phyloP scores from a whole-genome alignment of 176 grass and related monocot genomes.

The Miscanthus lutarioriparius region DNA sequence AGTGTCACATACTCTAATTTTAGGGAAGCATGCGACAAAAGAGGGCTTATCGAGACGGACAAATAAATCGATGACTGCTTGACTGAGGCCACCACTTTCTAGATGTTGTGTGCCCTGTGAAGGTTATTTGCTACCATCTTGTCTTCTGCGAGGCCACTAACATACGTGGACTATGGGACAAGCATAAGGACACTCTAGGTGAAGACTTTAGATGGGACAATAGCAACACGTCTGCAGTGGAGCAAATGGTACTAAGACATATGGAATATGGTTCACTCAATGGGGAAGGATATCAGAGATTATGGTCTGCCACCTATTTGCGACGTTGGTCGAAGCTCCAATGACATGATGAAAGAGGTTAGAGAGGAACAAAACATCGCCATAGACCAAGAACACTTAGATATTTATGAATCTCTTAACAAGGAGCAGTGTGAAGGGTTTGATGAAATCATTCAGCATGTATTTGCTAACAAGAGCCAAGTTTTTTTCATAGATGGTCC shows the following conservation, averaged over 20 bases:
- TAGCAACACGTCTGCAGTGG: not conserved
- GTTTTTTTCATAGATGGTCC: not conserved
- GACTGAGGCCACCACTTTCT: too few species aligned
- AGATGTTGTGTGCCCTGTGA: too few species aligned
- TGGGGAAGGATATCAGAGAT: not conserved
- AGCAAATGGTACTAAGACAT: constrained; percentile 1
- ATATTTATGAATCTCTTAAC: not conserved
- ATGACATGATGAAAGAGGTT: not conserved
- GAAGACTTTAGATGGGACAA: not conserved
- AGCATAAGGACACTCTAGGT: not conserved
- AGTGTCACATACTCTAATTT: too few species aligned
- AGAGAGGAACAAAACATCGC: not conserved
- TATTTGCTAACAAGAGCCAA: not conserved
- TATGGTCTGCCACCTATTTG: not conserved
- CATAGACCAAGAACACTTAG: not conserved
- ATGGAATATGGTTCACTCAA: not conserved
- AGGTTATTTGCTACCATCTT: too few species aligned
- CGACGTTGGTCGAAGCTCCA: not conserved
- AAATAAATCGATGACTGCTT: too few species aligned
- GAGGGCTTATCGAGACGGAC: too few species aligned
- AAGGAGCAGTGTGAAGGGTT: not conserved
- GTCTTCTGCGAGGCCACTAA: not conserved
- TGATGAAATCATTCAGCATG: not conserved
- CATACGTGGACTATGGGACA: not conserved
- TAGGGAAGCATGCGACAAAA: too few species aligned